Base-by-base conservation (phyloP, 345 rosid genomes). In the Murraya paniculata region DNA sequence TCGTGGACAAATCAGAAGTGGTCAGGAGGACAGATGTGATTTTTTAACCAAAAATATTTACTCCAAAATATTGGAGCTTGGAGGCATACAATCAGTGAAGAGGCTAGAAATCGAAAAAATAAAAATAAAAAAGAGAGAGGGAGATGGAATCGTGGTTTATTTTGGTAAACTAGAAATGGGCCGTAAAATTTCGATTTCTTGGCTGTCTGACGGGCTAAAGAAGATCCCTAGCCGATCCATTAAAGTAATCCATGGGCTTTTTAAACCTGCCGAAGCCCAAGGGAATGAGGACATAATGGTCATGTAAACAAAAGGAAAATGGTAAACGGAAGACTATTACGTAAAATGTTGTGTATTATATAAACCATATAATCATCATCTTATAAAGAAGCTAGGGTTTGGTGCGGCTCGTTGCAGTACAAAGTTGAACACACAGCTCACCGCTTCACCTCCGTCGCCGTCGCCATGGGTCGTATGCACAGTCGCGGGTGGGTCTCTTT, bases 391-490 rank as follows among this genome's bases (percentile, higher is more conserved):
- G 48, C 66, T 78, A 82, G 79, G 79, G 79, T 69, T 78, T 74
- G 81, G 76, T 74, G 79, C 84, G 77, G 67, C 61, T 74, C 7
- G 24, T 78, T 45, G 61, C 72, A 39, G 66, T 11, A 64, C 39
- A 28, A 71, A 56, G 50, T 31, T 31, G 27, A 71, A 16, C 81
- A 25, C 73, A 71, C 56, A 74, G 73, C 61, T 68, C 7, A 53
- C 21, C 4, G 2, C 41, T 24, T 68, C 28, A 7, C 21, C 58
- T 19, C 68, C 57, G 3, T 22, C 25, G 75, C 70, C 76, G 80
- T 28, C 82, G 55, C 76, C 84, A 88, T 88, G 91, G 91, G 91
- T 82, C 90, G 91, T 60, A 87, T 88, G 91, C 91, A 88, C 80
- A 85, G 88, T 72, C 75, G 85, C 24, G 91, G 90, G 91, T 88